Evolutionary conservation across 1,139 yeast genomes (phyloP).

Genomic region (Taphrina betulina): DNA sequence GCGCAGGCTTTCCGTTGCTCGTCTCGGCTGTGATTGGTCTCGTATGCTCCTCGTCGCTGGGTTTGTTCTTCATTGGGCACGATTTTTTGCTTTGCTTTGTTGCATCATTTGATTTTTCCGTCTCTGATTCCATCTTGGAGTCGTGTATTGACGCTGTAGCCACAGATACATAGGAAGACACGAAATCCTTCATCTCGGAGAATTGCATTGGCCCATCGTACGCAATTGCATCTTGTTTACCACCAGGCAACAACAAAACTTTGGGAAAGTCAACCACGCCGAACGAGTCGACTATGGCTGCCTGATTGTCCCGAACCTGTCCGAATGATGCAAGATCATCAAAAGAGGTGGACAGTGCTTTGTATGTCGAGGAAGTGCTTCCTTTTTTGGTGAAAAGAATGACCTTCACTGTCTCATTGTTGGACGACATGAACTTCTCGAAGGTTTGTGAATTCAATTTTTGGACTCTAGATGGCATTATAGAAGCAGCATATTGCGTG

Average conservation of each 20-base stretch:
- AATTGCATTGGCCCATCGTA: constrained; percentile 16
- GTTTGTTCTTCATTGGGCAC: too few species aligned
- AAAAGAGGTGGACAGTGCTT: constrained; percentile 26
- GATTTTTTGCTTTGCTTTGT: not conserved
- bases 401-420: constrained; percentile 14
- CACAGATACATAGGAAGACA: not conserved
- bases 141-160: too few species aligned
- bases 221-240: not conserved
- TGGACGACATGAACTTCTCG: not conserved
- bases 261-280: constrained; percentile 5
- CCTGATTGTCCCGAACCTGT: constrained; percentile 13
- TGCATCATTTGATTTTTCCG: not conserved
- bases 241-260: constrained; percentile 14
- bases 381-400: constrained; percentile 28
- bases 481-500: not conserved
- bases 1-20: not conserved
- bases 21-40: too few species aligned
- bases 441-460: constrained; percentile 1
- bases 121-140: not conserved
- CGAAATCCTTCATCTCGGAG: constrained; percentile 1
- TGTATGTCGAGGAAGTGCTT: constrained; percentile 4
- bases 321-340: constrained; percentile 1
- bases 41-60: too few species aligned
- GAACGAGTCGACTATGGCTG: constrained; percentile 5
- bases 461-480: constrained; percentile 23